These are phyloP conservation scores for Fraxinus cuspidata DNA, from an alignment of 257 asterid species.

Conservation along the genomic window DNA sequence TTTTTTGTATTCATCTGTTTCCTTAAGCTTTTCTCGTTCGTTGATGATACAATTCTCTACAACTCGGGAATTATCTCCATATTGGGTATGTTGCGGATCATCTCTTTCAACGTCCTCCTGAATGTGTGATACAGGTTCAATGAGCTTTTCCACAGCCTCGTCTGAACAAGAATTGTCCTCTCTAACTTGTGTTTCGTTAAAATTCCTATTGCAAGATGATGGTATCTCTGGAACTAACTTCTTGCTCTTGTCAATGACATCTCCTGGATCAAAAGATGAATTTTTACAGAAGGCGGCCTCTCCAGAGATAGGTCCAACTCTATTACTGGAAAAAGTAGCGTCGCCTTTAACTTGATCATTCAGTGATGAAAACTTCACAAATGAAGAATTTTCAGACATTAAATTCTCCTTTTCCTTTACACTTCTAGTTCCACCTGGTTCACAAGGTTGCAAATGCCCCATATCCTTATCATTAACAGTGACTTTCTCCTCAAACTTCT, in stretches of 20 bases:
- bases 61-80: conserved; percentile 16
- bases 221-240: conserved; percentile 22
- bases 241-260: conserved; percentile 16
- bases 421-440: conserved; percentile 22
- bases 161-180: conserved; percentile 15
- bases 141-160: conserved; percentile 5
- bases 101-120: conserved; percentile 29
- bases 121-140: conserved; percentile 21
- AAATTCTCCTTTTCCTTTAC: conserved; percentile 25
- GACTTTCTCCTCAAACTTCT: conserved; percentile 22
- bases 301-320: conserved; percentile 26
- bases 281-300: conserved; percentile 16
- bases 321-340: conserved; percentile 12
- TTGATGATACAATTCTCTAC: conserved; percentile 35
- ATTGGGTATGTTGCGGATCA: conserved; percentile 25
- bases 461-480: conserved; percentile 20
- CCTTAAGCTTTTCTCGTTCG: conserved; percentile 78
- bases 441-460: conserved; percentile 18
- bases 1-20: conserved; percentile 80
- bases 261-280: conserved; percentile 13
- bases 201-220: conserved; percentile 3
- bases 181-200: conserved; percentile 20
- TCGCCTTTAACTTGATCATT: background rate
- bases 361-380: conserved; percentile 15
- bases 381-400: conserved; percentile 24